Evolutionary conservation across 2,329 filamentous ascomycete species (phyloP).

Genomic region (Stagonosporopsis chrysanthemi): DNA sequence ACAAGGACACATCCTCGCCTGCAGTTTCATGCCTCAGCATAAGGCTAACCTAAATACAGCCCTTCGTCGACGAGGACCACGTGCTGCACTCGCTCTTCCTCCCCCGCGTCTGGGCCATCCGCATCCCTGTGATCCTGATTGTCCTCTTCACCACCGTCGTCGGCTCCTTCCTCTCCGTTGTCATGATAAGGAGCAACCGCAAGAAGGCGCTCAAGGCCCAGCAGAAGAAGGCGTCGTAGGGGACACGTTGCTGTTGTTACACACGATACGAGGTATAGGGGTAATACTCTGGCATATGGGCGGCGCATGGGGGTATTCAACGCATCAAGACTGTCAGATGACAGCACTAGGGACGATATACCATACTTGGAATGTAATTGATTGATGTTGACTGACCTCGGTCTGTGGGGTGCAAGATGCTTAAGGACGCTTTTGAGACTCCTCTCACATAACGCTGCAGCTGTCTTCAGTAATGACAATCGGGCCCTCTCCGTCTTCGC

Average conservation of each 20-base stretch:
- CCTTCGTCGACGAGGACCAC: conserved; percentile 95
- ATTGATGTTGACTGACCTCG: neutral
- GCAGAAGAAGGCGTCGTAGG: conserved; percentile 77
- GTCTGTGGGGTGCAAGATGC: neutral
- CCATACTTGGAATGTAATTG: conserved; percentile 13
- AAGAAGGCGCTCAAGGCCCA: conserved; percentile 97
- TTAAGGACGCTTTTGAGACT: neutral
- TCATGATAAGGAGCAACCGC: conserved; percentile 98
- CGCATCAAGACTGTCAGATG: neutral
- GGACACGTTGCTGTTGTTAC: conserved; percentile 14
- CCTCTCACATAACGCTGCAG: conserved; percentile 39
- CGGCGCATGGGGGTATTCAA: conserved; percentile 3
- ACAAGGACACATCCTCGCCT: neutral
- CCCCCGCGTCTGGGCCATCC: conserved; percentile 97
- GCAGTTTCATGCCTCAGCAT: neutral
- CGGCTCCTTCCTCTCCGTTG: conserved; percentile 91
- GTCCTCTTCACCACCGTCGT: conserved; percentile 92
- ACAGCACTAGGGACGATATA: conserved; percentile 12
- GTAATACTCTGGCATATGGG: conserved; percentile 19
- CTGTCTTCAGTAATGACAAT: conserved; percentile 43
- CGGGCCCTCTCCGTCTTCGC: conserved; percentile 33
- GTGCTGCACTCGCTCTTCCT: conserved; percentile 94
- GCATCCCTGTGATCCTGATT: conserved; percentile 95
- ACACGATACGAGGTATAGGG: conserved; percentile 2
- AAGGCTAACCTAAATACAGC: conserved; percentile 61